Base-by-base conservation (phyloP, 768 basidiomycete species). In the Leccinum barrowsii region DNA sequence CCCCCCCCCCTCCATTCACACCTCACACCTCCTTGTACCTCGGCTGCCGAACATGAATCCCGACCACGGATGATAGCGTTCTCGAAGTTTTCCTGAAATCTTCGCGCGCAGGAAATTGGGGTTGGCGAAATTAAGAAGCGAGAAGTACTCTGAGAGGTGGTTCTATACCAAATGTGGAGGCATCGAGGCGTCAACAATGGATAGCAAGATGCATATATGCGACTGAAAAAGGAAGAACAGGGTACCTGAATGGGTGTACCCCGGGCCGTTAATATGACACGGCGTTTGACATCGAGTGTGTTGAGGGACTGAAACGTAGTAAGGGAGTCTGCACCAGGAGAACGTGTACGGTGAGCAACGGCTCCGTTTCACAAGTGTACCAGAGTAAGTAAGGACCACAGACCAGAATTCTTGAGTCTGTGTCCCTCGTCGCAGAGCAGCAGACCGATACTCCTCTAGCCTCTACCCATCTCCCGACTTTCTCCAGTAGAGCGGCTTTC, bases 341-440 rank as follows among this genome's bases (percentile, higher is more conserved):
- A 28, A 44, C 17, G 21, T 15, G 35, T 5, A 13, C 30, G 47
- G 49, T 62, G 50, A 59, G 57, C 46, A 26, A 24, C 7, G 11
- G 46, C 42, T 32, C 11, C 26, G 48, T 56, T 54, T 11, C 37
- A 58, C 37, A 42, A 56, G 24, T 17, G 32, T 19, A 28, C 34
- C 57, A 19, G 35, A 34, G 10, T 21, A 34, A 30, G 24, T 17
- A 21, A 56, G n/a, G 52, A 52, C 22, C 55, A 74, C 78, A 54
- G 62, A 91, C 94, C 91, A 50, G 91, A 91, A 70, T 99, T 99
- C 77, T 99, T 99, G 59, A 99, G 77, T 52, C 96, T 80, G 76
- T 99, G 96, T 4, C 96, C 96, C 76, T 99, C 96, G 66, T 99
- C 96, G 61, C 94, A 96, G 30, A 99, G 83, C n/a, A 99, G 75